A percentile compares a stretch with the other conserved stretches of the same genome.
Conservation (phyloP, 805 yeast species). For the Wickerhamiella musiphila region DNA sequence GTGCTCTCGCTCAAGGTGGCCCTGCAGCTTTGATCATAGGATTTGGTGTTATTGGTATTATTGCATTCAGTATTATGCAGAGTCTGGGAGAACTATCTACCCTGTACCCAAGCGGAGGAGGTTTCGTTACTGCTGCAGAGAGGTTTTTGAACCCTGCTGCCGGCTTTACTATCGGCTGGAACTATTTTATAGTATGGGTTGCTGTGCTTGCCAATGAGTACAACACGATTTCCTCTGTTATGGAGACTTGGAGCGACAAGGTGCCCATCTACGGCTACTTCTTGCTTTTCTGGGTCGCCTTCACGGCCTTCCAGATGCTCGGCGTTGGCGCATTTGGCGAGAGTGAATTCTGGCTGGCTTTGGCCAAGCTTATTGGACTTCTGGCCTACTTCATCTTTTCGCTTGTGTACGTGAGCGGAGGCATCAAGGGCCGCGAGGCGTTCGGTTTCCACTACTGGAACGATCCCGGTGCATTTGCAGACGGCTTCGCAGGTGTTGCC, state of each 20-base stretch:
- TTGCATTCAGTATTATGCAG: slow-evolving; percentile 37
- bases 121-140: slow-evolving; percentile 31
- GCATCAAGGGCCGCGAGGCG: slow-evolving; percentile 32
- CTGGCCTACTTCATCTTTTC: slow-evolving; percentile 39
- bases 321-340: slow-evolving; percentile 44
- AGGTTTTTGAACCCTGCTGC: slow-evolving; percentile 31
- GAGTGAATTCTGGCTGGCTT: slow-evolving; percentile 43
- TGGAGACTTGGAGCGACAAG: slow-evolving; percentile 29
- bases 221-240: slow-evolving; percentile 29
- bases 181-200: slow-evolving; percentile 34
- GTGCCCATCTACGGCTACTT: slow-evolving; percentile 32
- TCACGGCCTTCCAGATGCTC: slow-evolving; percentile 29
- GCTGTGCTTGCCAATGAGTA: slow-evolving; percentile 33
- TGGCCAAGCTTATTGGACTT: slow-evolving; percentile 39
- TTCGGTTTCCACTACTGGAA: slow-evolving; percentile 46
- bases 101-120: slow-evolving; percentile 36
- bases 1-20: slow-evolving; percentile 32
- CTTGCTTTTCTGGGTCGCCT: slow-evolving; percentile 34
- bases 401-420: slow-evolving; percentile 39
- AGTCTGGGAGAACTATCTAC: slow-evolving; percentile 40
- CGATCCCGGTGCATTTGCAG: slow-evolving; percentile 30
- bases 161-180: slow-evolving; percentile 32
- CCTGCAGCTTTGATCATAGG: slow-evolving; percentile 35
- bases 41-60: slow-evolving; percentile 31
- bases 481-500: slow-evolving; percentile 30